phyloP scores from a whole-genome alignment of 2,329 filamentous ascomycete genomes.

The Grosmannia clavigera region DNA sequence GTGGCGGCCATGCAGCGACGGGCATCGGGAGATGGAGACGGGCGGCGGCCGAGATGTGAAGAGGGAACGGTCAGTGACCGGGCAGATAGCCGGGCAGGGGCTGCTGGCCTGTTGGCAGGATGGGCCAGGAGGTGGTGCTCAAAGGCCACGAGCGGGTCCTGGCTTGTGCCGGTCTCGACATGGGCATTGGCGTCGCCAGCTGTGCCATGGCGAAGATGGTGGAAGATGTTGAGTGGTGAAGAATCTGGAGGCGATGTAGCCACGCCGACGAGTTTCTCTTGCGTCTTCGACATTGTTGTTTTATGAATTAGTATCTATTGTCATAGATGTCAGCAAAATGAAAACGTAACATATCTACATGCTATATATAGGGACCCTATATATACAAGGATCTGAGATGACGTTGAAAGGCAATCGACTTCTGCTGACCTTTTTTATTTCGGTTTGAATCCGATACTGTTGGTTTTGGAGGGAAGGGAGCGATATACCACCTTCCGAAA shows the following conservation, averaged over 20 bases:
- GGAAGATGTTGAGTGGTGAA: background rate
- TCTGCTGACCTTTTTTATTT: too few relatives aligned
- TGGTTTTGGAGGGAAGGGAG: background rate
- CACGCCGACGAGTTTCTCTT: background rate
- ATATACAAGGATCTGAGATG: too few relatives aligned
- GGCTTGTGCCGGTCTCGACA: background rate
- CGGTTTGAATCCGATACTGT: background rate
- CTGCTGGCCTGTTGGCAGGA: background rate
- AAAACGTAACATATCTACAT: background rate
- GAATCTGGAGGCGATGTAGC: background rate
- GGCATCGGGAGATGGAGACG: constrained; percentile 10
- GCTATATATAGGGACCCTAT: background rate
- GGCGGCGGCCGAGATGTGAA: background rate
- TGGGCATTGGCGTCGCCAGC: background rate
- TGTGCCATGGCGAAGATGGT: background rate
- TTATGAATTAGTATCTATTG: background rate
- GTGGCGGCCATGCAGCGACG: constrained; percentile 23
- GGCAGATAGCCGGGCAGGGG: background rate
- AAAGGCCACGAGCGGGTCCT: constrained; percentile 5
- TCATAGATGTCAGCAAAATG: background rate
- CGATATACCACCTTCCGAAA: background rate
- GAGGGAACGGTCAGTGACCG: background rate
- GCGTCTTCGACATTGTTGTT: background rate
- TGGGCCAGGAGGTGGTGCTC: constrained; percentile 6
- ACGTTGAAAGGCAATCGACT: too few relatives aligned